Evolutionary conservation across 2,329 filamentous ascomycete species (phyloP), one percentile per base, ranked within the genome.

Genomic region (Incumbomyces lentus): DNA sequence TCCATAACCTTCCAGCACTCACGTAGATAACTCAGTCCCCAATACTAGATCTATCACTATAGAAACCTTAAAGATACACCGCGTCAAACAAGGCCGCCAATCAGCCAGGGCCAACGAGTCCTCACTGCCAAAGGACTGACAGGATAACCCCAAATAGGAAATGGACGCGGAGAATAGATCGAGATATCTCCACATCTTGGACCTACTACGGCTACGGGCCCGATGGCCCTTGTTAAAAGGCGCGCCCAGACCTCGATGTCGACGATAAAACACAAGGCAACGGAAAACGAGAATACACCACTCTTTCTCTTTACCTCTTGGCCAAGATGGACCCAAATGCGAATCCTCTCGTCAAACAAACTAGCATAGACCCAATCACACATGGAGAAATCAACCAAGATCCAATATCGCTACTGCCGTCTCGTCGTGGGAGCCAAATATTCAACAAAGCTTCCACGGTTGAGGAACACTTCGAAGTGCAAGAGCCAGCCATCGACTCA

Each of bases 261-360:
- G 6, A 35, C 4, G 22, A 8, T 8, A 4, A 8, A 26, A 26
- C 22, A 4, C 22, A 26, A 26, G 5, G 22, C 8, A 8, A 5
- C 5, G 5, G 5, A 26, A 5, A 17, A 38, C 11, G 35, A 18
- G 16, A 18, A 11, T 19, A 2, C 16, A 3, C 5, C 19, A 19
- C 35, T 29, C 19, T 2, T 29, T n/a, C 6, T 6, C 3, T 22
- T 10, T 26, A 3, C n/a, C 14, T 3, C 4, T 40, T n/a, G 7
- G 3, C 14, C 12, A 17, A 16, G 7, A 42, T 42, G 40, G 40
- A 42, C 17, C 26, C 30, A 13, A 33, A 14, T 33, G 17, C 40
- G 26, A 42, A 42, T 16, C 40, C 40, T 42, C 17, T 33, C 4
- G 40, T 42, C 30, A 33, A 29, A 13, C 26, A 42, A 17, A 22